phyloP scores from a whole-genome alignment of 2,329 filamentous ascomycete species.

The Fusarium temperatum region DNA sequence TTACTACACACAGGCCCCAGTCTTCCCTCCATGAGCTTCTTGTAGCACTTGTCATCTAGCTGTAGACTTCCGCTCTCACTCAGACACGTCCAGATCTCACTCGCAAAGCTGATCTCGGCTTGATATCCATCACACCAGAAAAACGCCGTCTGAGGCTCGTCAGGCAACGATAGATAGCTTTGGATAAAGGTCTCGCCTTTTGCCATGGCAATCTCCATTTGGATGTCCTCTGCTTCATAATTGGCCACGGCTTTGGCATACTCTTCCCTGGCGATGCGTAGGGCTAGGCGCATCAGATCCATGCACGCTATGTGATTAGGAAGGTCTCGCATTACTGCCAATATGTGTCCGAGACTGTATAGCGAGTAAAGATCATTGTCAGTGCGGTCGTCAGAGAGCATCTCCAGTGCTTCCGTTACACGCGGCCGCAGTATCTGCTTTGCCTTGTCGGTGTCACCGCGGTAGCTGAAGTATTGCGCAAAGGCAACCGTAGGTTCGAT shows the following conservation, averaged over 20 bases:
- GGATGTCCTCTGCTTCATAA: neutral
- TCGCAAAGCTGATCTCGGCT: neutral
- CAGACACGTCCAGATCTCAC: neutral
- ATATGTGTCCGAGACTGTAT: neutral
- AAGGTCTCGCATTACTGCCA: neutral
- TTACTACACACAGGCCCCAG: neutral
- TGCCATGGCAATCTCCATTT: neutral
- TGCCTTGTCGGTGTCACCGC: neutral
- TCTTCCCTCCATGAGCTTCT: neutral
- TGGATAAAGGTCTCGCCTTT: neutral
- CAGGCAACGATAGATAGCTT: neutral
- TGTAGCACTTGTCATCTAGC: neutral
- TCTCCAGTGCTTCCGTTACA: neutral
- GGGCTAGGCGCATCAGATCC: neutral
- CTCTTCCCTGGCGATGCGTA: neutral
- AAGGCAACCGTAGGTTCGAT: neutral
- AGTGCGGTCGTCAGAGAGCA: neutral
- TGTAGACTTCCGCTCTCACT: neutral
- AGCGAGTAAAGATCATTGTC: neutral
- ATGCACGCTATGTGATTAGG: neutral
- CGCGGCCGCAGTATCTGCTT: neutral
- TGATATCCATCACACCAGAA: neutral
- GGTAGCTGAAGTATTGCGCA: neutral
- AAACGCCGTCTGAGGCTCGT: neutral
- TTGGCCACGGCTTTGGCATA: neutral